Base-by-base conservation (phyloP, 2,329 filamentous ascomycete genomes). In the Chrysoporthe puriensis region DNA sequence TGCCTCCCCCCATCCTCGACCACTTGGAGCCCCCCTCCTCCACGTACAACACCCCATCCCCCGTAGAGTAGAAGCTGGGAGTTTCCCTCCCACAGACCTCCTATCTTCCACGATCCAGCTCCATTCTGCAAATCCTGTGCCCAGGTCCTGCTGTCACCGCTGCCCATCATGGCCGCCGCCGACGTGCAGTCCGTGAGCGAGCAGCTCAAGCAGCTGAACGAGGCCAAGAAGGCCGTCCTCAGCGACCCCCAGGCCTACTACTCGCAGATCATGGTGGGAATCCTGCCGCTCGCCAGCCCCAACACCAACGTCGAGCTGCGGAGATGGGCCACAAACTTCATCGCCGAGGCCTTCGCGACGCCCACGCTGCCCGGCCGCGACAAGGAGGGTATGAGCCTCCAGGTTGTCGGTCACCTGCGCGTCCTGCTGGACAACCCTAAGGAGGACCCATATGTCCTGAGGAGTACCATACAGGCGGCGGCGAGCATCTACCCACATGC, bases 291-390 rank as follows among this genome's bases (percentile, higher is more conserved):
- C 74, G 92, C 97, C 79, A 90, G 90, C 69, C 88, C 91, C 63
- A 85, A 86, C 72, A 86, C 92, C 71, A 86, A 88, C 70, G 81
- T 97, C 66, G 93, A 97, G 79, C 83, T 98, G 74, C 91, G 94
- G 79, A 85, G 94, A 90, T 99, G 96, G 96, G 96, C 95, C 36
- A 91, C 94, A 71, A 94, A 97, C 70, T 99, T 99, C 76, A 84
- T 99, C 56, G 94, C 95, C 66, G 96, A 99, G 82, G 94, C 94
- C 2, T 98, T 99, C 81, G 91, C 96, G 67, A 96, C 93, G 69
- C 96, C 96, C n/a, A 88, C 91, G 32, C 85, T 98, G 74, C 83
- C 90, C 26, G 84, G 88, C 68, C 85, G 90, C 63, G 89, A 92
- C 78, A 99, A 98, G 84, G 93, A 90, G 83, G 89, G 89, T 70